These are phyloP conservation scores for Amesomyces nigricolor DNA, from an alignment of 2,329 filamentous ascomycete species.

Conservation along the genomic window DNA sequence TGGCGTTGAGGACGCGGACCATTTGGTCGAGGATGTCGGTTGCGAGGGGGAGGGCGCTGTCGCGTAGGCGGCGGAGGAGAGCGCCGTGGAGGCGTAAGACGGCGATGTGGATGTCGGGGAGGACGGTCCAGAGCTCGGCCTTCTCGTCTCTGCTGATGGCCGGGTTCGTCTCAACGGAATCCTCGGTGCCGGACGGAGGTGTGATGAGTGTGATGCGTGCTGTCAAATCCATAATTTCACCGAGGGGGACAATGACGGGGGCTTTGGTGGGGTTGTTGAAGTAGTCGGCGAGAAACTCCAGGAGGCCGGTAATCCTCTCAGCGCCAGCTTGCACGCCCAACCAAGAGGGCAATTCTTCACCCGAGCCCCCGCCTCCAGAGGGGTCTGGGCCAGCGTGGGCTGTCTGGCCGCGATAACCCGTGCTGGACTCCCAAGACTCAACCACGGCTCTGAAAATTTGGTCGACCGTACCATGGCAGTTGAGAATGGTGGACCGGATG, in stretches of 20 bases:
- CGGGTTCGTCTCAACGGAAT: conserved; percentile 58
- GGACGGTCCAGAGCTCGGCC: conserved; percentile 66
- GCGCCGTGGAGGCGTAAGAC: conserved; percentile 57
- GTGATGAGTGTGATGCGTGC: conserved; percentile 64
- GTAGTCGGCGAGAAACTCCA: conserved; percentile 60
- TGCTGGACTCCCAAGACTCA: conserved; percentile 73
- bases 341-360: conserved; percentile 62
- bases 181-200: conserved; percentile 42
- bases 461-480: conserved; percentile 67
- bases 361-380: conserved; percentile 40
- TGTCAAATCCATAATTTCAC: conserved; percentile 61
- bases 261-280: conserved; percentile 59
- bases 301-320: conserved; percentile 60
- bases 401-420: conserved; percentile 41
- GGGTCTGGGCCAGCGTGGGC: conserved; percentile 44
- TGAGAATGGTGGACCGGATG: conserved; percentile 55
- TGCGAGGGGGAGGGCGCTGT: conserved; percentile 52
- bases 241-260: conserved; percentile 61
- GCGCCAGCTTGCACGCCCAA: conserved; percentile 66
- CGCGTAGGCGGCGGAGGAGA: conserved; percentile 53
- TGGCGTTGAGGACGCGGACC: conserved; percentile 61
- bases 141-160: conserved; percentile 75
- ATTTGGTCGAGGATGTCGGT: conserved; percentile 66
- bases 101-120: conserved; percentile 70
- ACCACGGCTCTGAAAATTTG: conserved; percentile 71